Evolutionary conservation across 2,329 filamentous ascomycete species (phyloP).

Genomic region (Botrytis squamosa): DNA sequence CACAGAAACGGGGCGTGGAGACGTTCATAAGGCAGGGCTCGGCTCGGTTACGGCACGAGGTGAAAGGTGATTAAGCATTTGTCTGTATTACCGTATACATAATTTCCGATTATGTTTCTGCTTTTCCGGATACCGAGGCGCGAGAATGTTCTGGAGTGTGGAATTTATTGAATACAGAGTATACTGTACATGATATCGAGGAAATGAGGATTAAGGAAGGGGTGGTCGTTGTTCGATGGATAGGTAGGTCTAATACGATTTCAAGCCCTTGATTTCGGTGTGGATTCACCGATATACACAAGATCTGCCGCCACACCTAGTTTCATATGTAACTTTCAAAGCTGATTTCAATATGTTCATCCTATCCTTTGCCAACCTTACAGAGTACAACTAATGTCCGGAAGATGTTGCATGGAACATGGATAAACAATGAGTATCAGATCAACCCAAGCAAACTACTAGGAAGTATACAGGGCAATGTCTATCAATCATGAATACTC

Average conservation of each 20-base stretch:
- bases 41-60: no score
- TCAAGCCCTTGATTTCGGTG: background rate
- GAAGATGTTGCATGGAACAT: background rate
- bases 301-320: background rate
- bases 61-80: background rate
- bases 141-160: background rate
- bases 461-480: background rate
- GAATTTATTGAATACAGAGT: background rate
- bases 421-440: background rate
- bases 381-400: background rate
- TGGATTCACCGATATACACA: background rate
- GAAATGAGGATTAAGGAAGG: background rate
- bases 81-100: background rate
- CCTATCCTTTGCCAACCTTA: background rate
- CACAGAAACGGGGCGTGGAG: background rate
- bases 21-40: no score
- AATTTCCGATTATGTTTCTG: background rate
- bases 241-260: background rate
- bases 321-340: background rate
- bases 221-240: background rate
- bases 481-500: background rate
- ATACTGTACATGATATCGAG: background rate
- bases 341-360: background rate
- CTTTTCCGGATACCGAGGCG: background rate
- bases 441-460: background rate